Evolutionary conservation across 1,284 basidiomycete genomes (phyloP), one percentile per base, ranked within the genome.

Genomic region (Puccinia polysora): DNA sequence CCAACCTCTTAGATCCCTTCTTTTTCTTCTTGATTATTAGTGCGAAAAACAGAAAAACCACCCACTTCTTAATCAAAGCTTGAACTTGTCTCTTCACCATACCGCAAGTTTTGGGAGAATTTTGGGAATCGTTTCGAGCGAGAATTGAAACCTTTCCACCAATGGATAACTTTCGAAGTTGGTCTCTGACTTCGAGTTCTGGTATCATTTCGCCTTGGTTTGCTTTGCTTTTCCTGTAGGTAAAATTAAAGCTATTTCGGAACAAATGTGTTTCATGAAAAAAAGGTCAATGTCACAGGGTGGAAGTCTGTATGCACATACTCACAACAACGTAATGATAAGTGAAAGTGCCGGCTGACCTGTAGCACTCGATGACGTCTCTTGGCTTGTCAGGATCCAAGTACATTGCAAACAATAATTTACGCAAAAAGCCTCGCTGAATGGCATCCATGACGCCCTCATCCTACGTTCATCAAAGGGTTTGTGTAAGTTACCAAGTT

Each of bases 391-490:
- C 28, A 36, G 68, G 68, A 43, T 70, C 68, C 15, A 70, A 34
- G 49, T 70, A 70, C 47, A 70, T 70, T 12, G 68, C 68, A 70
- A 70, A 70, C 30, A 70, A 45, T 52, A 70, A 62, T 70, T 70
- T 56, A 14, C 58, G 40, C 36, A 70, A 47, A 70, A 45, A 70
- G 36, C 68, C 68, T 20, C 58, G 55, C 49, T 70, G 68, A 52
- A 70, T 62, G 15, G 68, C 68, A 40, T 70, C 68, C 68, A 70
- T 70, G 10, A 60, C 68, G 30, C 68, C 68, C 38, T 70, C 68
- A 25, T 70, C 68, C 68, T 70, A 52, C 28, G 2, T 3, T 8
- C 23, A 56, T 18, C 7, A 52, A 55, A 55, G 45, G n/a, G n/a
- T n/a, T n/a, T n/a, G n/a, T n/a, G n/a, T n/a, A n/a, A n/a, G n/a